Evolutionary conservation across 148 eudicot species (phyloP).

Genomic region (Fagopyrum tataricum): DNA sequence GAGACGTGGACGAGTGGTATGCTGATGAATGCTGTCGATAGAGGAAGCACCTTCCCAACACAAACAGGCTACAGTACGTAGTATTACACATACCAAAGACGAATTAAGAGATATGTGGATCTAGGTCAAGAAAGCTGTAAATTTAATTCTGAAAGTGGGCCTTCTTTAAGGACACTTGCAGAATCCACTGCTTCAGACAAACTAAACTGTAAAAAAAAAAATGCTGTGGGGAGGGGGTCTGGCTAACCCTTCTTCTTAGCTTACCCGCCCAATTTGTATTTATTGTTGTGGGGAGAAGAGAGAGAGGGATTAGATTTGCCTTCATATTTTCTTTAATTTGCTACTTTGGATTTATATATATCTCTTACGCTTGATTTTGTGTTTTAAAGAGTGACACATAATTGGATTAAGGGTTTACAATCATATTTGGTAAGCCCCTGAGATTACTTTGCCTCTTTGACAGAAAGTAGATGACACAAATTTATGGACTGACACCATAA

Average conservation of each 20-base stretch:
- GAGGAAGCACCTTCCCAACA: neutral
- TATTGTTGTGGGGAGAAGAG: neutral
- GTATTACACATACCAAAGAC: neutral
- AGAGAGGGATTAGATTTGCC: neutral
- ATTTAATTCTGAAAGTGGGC: neutral
- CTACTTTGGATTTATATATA: neutral
- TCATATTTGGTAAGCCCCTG: too few relatives aligned
- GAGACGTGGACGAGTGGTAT: neutral
- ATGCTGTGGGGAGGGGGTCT: neutral
- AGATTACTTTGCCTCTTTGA: neutral
- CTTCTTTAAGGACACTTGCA: conserved; percentile 2
- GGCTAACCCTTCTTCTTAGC: neutral
- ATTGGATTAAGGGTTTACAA: too few relatives aligned
- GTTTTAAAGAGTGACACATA: neutral
- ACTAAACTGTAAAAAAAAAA: neutral
- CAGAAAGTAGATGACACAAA: neutral
- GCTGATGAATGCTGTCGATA: neutral
- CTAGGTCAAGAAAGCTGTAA: conserved; percentile 3
- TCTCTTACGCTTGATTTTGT: neutral
- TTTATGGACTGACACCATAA: neutral
- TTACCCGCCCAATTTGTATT: conserved; percentile 1
- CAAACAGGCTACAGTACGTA: neutral
- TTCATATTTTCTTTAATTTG: neutral
- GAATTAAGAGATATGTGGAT: neutral
- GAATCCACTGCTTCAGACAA: neutral